These are phyloP conservation scores for Eustoma russellianum DNA, from an alignment of 257 asterid species.

Conservation along the genomic window DNA sequence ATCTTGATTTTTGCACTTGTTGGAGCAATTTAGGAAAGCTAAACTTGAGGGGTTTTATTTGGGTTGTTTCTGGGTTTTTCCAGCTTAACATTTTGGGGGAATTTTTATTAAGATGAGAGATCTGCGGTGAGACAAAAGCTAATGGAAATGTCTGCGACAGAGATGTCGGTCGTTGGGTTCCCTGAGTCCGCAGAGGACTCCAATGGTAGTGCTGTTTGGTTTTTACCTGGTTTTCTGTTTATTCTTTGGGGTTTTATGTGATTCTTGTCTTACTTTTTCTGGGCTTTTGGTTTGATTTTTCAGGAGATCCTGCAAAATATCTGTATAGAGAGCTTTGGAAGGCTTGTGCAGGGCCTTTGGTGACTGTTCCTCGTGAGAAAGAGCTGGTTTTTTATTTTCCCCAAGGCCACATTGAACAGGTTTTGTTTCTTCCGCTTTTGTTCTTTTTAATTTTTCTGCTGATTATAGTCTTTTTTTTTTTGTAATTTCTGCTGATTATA, in stretches of 20 bases:
- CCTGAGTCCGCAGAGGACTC: constrained; percentile 31
- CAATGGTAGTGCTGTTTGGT: constrained; percentile 22
- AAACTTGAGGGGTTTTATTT: constrained; percentile 6
- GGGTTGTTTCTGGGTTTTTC: not conserved
- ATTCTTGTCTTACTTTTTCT: not conserved
- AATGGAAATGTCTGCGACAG: constrained; percentile 47
- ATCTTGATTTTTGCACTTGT: too few relatives aligned
- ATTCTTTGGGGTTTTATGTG: not conserved
- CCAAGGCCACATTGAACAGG: constrained; percentile 98
- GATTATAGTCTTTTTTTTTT: not conserved
- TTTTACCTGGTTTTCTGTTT: not conserved
- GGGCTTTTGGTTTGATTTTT: not conserved
- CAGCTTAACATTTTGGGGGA: constrained; percentile 1
- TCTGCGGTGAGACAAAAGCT: constrained; percentile 34
- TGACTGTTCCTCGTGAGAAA: constrained; percentile 65
- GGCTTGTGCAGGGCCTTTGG: constrained; percentile 94
- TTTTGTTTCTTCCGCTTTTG: constrained; percentile 3
- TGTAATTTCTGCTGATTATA: too few relatives aligned
- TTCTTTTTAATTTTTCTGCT: not conserved
- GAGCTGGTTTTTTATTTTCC: constrained; percentile 86
- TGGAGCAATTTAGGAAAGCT: not conserved
- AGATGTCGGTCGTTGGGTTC: constrained; percentile 53
- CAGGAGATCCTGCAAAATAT: constrained; percentile 66
- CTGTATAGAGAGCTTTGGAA: constrained; percentile 81
- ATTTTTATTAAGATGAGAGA: constrained; percentile 48